Evolutionary conservation across 768 basidiomycete genomes (phyloP), one percentile per base, ranked within the genome.

Genomic region (Podaxis sp.): DNA sequence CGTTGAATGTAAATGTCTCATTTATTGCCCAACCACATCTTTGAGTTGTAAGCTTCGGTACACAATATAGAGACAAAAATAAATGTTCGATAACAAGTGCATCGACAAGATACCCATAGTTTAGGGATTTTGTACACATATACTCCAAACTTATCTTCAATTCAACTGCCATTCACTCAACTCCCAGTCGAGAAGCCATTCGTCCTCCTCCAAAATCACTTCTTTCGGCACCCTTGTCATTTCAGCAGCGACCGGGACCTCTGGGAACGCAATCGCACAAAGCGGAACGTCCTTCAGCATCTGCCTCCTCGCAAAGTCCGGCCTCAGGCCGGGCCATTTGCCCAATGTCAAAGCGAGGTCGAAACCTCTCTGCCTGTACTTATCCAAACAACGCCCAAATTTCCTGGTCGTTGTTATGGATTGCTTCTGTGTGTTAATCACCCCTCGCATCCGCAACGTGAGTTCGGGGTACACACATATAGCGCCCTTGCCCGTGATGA

Each of bases 401-500:
- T 60, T 60, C 24, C 41, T 24, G 12, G 24, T 60, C 30, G 51
- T 28, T 13, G 24, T 20, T 13, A 26, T 53, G 6, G 59, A 53
- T 15, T 30, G 15, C 50, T 51, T 53, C 12, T 52, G 24, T 17
- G 59, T 44, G 33, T 60, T 60, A 26, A 60, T 44, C 2, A 60
- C 20, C 6, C 59, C 59, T 20, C 59, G 30, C 59, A 53, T 56
- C 17, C 24, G 36, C 4, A 63, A 17, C 13, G 62, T 63, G 40
- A 56, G 50, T 30, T 63, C 54, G 13, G 62, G 62, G 38, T 63
- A 63, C 20, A 63, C 20, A 46, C 62, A 63, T 3, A 63, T 26
- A 4, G 38, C 49, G 11, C 62, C 62, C 15, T 49, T 63, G 46
- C 55, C 62, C 33, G 62, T 63, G 20, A 63, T 63, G 62, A 63